Evolutionary conservation across 2,329 filamentous ascomycete genomes (phyloP), one percentile per base, ranked within the genome.

Genomic region (Pestalotiopsis sp.): DNA sequence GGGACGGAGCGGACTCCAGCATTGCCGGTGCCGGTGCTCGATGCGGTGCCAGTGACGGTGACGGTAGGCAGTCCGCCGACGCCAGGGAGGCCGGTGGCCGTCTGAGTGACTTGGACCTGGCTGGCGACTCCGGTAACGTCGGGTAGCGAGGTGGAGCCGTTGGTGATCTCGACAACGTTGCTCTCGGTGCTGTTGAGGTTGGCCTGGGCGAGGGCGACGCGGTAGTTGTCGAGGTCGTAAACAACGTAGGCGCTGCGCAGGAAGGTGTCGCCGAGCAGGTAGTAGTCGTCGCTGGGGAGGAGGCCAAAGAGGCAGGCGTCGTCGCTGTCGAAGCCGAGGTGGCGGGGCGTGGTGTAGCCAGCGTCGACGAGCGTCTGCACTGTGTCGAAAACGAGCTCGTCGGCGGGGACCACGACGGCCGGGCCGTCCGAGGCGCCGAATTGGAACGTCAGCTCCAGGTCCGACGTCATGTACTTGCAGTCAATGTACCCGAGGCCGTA

Each of bases 301-400:
- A 91, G 83, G 61, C 88, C 88, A 65, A 90, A 87, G 72, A 86
- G 81, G 75, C 88, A 90, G 5, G 81, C 75, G 59, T 62, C 45
- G n/a, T 52, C 45, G 45, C 80, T 70, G 6, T 80, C 71, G 74
- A 86, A 85, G 64, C 79, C 80, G 9, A 81, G 70, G 23, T 79
- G 74, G 2, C 74, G 68, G 7, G 78, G 69, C 7, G 78, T 59
- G 31, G 75, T 65, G 20, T 27, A 52, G 57, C 72, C 72, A 58
- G 77, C 67, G 4, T 69, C 65, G 4, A 72, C 55, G 68, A 74
- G 73, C 7, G 66, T 71, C 20, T 71, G 67, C 27, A 82, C 75
- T 64, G 82, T 79, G 69, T 81, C 78, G 60, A 84, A 76, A 12
- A 86, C 76, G 13, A 84, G 68, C 73, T 79, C 76, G 64, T 76